These are phyloP conservation scores for Hymenoscyphus linearis DNA, from an alignment of 2,329 filamentous ascomycete species.

Conservation along the genomic window DNA sequence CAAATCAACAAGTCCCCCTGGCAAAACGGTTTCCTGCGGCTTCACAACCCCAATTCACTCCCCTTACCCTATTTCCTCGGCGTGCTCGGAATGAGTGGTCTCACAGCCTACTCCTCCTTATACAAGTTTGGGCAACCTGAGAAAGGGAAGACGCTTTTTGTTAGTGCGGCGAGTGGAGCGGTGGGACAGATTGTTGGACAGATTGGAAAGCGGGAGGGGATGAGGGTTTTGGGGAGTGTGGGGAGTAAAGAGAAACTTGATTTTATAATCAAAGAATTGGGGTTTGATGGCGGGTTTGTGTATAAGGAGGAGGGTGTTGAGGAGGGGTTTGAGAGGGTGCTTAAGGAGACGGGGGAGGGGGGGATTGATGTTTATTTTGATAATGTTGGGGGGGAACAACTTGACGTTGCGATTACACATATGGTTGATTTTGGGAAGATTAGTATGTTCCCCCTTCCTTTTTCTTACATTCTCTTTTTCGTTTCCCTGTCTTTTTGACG, in stretches of 20 bases:
- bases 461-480: neutral
- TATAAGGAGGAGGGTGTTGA: constrained; percentile 67
- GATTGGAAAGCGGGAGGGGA: constrained; percentile 67
- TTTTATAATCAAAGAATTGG: constrained; percentile 66
- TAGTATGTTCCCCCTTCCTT: constrained; percentile 18
- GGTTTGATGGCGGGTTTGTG: constrained; percentile 71
- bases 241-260: constrained; percentile 69
- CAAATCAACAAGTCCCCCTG: constrained; percentile 33
- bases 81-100: constrained; percentile 68
- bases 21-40: constrained; percentile 39
- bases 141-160: constrained; percentile 69
- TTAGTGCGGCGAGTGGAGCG: constrained; percentile 65
- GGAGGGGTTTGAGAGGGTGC: constrained; percentile 54
- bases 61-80: constrained; percentile 66
- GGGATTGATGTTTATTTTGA: constrained; percentile 77
- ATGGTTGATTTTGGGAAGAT: constrained; percentile 62
- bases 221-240: constrained; percentile 67
- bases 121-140: constrained; percentile 66
- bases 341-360: constrained; percentile 50
- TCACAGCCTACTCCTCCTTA: constrained; percentile 65
- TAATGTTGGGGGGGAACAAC: constrained; percentile 70
- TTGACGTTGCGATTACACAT: constrained; percentile 59
- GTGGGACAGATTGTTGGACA: constrained; percentile 66
- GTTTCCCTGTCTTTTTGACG: neutral
- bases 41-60: constrained; percentile 64